phyloP scores from a whole-genome alignment of 1,139 yeast genomes.

The Geotrichum histeridarum region DNA sequence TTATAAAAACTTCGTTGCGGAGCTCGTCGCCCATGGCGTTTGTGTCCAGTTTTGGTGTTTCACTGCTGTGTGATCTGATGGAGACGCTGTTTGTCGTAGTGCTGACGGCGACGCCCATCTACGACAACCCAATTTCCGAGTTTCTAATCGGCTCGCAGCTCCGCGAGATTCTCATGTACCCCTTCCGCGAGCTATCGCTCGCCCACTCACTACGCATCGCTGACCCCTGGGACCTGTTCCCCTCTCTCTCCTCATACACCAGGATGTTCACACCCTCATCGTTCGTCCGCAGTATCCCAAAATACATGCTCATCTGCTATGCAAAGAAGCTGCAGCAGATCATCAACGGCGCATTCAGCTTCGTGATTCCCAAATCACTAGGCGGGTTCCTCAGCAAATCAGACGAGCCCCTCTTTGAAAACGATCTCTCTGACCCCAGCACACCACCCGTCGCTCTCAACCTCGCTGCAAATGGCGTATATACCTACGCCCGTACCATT shows the following conservation, averaged over 20 bases:
- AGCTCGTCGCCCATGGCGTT: not conserved
- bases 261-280: not conserved
- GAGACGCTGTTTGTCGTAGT: not conserved
- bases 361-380: not conserved
- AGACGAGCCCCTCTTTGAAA: not conserved
- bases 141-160: not conserved
- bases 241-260: not conserved
- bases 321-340: not conserved
- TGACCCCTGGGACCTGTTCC: not conserved
- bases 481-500: not conserved
- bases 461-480: not conserved
- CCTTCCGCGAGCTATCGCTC: constrained; percentile 4
- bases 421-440: not conserved
- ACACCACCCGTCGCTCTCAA: not conserved
- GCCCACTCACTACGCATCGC: constrained; percentile 2
- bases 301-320: not conserved
- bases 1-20: not conserved
- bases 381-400: too few species aligned
- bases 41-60: not conserved
- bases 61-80: not conserved
- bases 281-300: not conserved
- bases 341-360: not conserved
- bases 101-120: not conserved
- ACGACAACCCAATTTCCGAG: not conserved
- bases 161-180: constrained; percentile 1